Conservation (phyloP, 2,329 filamentous ascomycete species). For the Penicillium freii region DNA sequence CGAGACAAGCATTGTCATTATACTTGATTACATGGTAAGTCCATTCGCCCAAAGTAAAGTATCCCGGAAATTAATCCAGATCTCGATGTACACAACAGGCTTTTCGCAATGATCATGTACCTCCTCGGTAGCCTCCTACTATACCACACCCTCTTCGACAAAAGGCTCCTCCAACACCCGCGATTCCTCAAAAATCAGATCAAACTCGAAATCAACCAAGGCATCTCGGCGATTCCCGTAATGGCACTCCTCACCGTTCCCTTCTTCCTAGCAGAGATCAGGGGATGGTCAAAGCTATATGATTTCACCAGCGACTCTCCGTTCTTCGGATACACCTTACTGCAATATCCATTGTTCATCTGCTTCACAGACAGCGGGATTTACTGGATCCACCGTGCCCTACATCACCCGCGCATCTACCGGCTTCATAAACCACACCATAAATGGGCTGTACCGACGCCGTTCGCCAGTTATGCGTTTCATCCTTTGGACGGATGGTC, state of each 20-base stretch:
- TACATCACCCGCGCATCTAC: conserved; percentile 78
- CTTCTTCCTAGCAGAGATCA: conserved; percentile 78
- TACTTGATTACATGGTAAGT: conserved; percentile 32
- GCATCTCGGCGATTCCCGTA: conserved; percentile 69
- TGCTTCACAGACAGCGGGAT: conserved; percentile 83
- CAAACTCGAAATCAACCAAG: conserved; percentile 75
- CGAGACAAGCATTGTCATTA: conserved; percentile 29
- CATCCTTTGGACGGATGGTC: conserved; percentile 87
- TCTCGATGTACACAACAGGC: conserved; percentile 51
- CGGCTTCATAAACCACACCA: conserved; percentile 95
- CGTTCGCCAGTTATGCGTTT: conserved; percentile 88
- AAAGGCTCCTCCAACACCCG: conserved; percentile 79
- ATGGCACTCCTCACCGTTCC: conserved; percentile 79
- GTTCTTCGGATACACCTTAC: conserved; percentile 69
- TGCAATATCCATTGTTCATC: conserved; percentile 85
- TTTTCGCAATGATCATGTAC: conserved; percentile 80
- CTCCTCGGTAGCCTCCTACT: conserved; percentile 78
- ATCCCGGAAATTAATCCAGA: neutral
- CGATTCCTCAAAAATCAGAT: conserved; percentile 94
- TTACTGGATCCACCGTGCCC: conserved; percentile 83
- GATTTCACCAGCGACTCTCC: conserved; percentile 71
- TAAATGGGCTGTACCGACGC: conserved; percentile 98
- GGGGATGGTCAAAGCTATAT: conserved; percentile 82
- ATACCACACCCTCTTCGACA: conserved; percentile 87
- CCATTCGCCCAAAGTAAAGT: neutral